phyloP scores from a whole-genome alignment of 2,329 filamentous ascomycete genomes.

The Colletotrichum sp. region DNA sequence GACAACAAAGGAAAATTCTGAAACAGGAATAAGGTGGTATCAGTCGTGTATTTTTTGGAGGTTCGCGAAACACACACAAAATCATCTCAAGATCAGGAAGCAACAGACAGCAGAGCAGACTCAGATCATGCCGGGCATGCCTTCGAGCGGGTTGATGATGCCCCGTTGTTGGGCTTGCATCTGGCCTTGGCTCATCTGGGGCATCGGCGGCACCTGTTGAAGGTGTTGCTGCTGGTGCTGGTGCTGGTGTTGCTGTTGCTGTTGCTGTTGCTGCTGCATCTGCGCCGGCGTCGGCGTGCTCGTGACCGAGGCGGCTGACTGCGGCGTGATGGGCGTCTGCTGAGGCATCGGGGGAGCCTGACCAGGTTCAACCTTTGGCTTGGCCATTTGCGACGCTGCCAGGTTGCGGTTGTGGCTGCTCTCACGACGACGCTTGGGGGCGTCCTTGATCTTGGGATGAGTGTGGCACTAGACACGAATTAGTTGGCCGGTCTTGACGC shows the following conservation, averaged over 20 bases:
- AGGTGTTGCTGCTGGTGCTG: slow-evolving; percentile 27
- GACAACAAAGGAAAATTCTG: slow-evolving; percentile 14
- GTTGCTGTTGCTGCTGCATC: slow-evolving; percentile 28
- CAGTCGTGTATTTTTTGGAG: slow-evolving; percentile 5
- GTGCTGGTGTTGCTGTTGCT: slow-evolving; percentile 23
- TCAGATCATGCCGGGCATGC: slow-evolving; percentile 23
- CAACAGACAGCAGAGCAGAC: neutral
- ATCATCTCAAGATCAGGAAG: neutral
- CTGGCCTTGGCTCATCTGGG: slow-evolving; percentile 19
- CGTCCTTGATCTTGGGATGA: slow-evolving; percentile 74
- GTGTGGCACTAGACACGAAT: slow-evolving; percentile 64
- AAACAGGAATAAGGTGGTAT: slow-evolving; percentile 12
- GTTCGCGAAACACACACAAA: neutral
- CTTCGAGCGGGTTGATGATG: slow-evolving; percentile 15
- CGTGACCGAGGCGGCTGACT: slow-evolving; percentile 38
- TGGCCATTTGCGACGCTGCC: slow-evolving; percentile 47
- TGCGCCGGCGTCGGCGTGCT: slow-evolving; percentile 44
- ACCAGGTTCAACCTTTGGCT: slow-evolving; percentile 51
- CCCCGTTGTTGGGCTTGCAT: neutral
- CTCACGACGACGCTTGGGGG: slow-evolving; percentile 71
- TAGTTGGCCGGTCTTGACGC: slow-evolving; percentile 23
- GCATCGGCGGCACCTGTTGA: slow-evolving; percentile 26
- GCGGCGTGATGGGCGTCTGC: slow-evolving; percentile 43
- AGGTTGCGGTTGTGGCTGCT: slow-evolving; percentile 55
- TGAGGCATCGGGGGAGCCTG: slow-evolving; percentile 26